Conservation (phyloP, 2,329 filamentous ascomycete species). For the Waltergamsia citrina region DNA sequence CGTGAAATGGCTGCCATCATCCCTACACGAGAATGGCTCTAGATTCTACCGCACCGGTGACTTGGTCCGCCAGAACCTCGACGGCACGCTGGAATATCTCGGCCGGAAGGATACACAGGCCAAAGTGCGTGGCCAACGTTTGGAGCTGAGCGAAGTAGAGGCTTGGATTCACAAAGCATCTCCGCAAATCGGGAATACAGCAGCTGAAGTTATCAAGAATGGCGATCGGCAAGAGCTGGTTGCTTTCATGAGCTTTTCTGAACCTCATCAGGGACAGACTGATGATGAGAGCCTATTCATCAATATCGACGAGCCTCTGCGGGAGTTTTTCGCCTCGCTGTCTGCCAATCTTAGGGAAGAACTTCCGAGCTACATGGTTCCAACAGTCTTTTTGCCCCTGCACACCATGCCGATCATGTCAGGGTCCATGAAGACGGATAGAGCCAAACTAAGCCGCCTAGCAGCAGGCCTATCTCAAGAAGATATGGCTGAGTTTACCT, state of each 20-base stretch:
- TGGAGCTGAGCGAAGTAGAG: slow-evolving; percentile 25
- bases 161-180: background rate
- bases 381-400: slow-evolving; percentile 5
- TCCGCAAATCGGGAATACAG: slow-evolving; percentile 1
- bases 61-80: background rate
- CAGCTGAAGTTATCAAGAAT: slow-evolving; percentile 4
- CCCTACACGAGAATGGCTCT: too few relatives aligned
- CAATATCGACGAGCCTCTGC: background rate
- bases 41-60: slow-evolving; percentile 10
- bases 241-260: background rate
- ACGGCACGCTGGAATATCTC: slow-evolving; percentile 1
- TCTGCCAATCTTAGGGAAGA: background rate
- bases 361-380: slow-evolving; percentile 9
- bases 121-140: slow-evolving; percentile 41
- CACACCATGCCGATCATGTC: slow-evolving; percentile 6
- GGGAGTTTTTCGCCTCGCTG: background rate
- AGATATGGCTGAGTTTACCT: background rate
- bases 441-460: too few relatives aligned
- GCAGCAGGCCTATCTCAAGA: too few relatives aligned
- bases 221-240: background rate
- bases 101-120: slow-evolving; percentile 20
- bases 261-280: background rate
- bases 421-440: slow-evolving; percentile 6
- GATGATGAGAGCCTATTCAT: too few relatives aligned
- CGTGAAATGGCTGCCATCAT: slow-evolving; percentile 1